These are phyloP conservation scores for Boletus rubroflammeus DNA, from an alignment of 768 basidiomycete genomes.

Conservation along the genomic window DNA sequence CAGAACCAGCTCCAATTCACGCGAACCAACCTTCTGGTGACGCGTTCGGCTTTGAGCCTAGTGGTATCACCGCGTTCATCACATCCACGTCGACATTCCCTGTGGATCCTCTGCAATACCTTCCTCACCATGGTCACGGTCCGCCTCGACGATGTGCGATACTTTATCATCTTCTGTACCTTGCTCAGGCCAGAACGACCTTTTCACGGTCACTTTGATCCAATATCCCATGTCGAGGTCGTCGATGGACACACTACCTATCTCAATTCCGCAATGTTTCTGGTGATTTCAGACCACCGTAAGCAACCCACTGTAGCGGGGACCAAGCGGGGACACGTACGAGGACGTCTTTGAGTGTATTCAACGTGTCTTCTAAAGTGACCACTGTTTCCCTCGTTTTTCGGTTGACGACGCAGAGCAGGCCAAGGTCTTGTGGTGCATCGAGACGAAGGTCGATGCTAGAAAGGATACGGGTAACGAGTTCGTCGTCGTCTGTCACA, in stretches of 20 bases:
- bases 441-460: slow-evolving; percentile 4
- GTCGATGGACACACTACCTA: not conserved
- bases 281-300: not conserved
- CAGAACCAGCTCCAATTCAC: not conserved
- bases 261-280: slow-evolving; percentile 3
- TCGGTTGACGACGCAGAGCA: slow-evolving; percentile 5
- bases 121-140: not conserved
- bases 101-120: not conserved
- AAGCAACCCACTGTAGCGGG: not conserved
- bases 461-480: slow-evolving; percentile 5
- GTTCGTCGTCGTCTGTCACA: slow-evolving; percentile 6
- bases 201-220: slow-evolving; percentile 4
- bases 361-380: slow-evolving; percentile 1
- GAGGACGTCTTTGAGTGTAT: not conserved
- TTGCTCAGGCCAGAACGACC: not conserved
- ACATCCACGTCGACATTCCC: not conserved
- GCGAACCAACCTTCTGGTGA: not conserved
- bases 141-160: not conserved
- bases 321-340: slow-evolving; percentile 2
- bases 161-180: not conserved
- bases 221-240: slow-evolving; percentile 22
- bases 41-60: not conserved
- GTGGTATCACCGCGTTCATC: not conserved
- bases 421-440: slow-evolving; percentile 8
- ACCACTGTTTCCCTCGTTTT: slow-evolving; percentile 2